Base-by-base conservation (phyloP, 2,329 filamentous ascomycete species). In the Aspergillus alliaceus region DNA sequence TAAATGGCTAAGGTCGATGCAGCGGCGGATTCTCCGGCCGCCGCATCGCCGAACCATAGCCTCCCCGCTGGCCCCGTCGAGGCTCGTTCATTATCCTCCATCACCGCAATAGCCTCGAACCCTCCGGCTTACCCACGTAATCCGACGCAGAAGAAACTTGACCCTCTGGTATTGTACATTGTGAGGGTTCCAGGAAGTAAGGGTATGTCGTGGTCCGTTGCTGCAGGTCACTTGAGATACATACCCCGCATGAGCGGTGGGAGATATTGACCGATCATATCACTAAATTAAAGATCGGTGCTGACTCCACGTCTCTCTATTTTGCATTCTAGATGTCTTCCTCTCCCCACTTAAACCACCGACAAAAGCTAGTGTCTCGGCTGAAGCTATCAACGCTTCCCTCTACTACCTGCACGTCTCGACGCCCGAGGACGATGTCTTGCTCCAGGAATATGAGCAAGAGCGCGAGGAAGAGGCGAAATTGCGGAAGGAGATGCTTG, bases 391-490 rank as follows among this genome's bases (percentile, higher is more conserved):
- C 49, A 86, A 89, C 55, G 91, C 87, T 66, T 96, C 89, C 14
- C 82, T 99, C 5, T 99, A 98, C 76, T 98, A 95, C 71, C 80
- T 97, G 53, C 93, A 98, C 75, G 84, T 96, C 37, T 84, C 91
- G 58, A 80, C 83, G 1, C 83, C 85, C 3, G 80, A 85, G 37
- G 84, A 90, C 61, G 74, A 79, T 25, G 67, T 65, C 44, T 59
- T 79, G 22, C 67, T 77, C 15, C 66, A 75, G 49, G 69, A 75
- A 61, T 67, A 73, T 48, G 74, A 77, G 59, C 64, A 72, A 47
- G 71, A 77, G 55, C 70, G 68, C 34, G 67, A 72, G 58, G 61
- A 69, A 53, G 61, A 68, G 37, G 63, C 59, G 9, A 64, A 64
- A 35, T 52, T 66, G 35, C 67, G 63, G 15, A 68, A 58, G 39